phyloP scores from a whole-genome alignment of 768 basidiomycete genomes.

The Suillus alpinus region DNA sequence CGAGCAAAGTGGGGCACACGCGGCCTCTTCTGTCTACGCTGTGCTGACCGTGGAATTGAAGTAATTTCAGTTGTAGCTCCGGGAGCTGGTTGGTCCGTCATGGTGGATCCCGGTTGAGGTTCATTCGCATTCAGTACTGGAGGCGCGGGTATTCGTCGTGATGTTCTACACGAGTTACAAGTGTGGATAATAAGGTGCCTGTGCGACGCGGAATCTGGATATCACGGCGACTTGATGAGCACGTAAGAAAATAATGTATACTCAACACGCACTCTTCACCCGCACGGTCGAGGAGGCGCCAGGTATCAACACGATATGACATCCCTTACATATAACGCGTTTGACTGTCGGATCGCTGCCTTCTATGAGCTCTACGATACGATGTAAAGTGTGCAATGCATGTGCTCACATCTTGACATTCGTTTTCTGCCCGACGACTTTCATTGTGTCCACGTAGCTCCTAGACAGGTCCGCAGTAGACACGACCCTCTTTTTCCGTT shows the following conservation, averaged over 20 bases:
- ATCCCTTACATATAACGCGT: constrained; percentile 72
- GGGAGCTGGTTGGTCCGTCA: background rate
- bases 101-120: background rate
- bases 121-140: constrained; percentile 30
- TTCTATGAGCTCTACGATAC: background rate
- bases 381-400: background rate
- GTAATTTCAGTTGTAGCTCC: background rate
- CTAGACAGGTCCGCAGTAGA: constrained; percentile 54
- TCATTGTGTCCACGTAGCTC: constrained; percentile 65
- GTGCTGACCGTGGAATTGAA: background rate
- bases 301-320: constrained; percentile 61
- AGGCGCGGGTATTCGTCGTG: constrained; percentile 69
- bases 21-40: constrained; percentile 13
- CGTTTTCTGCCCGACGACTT: constrained; percentile 68
- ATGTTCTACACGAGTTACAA: constrained; percentile 55
- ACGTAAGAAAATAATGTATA: background rate
- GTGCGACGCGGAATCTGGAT: constrained; percentile 43
- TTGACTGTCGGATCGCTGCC: constrained; percentile 81
- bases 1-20: constrained; percentile 56
- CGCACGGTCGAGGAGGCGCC: constrained; percentile 66
- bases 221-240: constrained; percentile 23
- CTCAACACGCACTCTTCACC: constrained; percentile 51
- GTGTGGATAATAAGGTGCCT: constrained; percentile 55
- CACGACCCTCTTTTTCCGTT: constrained; percentile 28
- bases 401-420: constrained; percentile 69